Evolutionary conservation across 2,329 filamentous ascomycete species (phyloP), one percentile per base, ranked within the genome.

Genomic region (Verruconis gallopava): DNA sequence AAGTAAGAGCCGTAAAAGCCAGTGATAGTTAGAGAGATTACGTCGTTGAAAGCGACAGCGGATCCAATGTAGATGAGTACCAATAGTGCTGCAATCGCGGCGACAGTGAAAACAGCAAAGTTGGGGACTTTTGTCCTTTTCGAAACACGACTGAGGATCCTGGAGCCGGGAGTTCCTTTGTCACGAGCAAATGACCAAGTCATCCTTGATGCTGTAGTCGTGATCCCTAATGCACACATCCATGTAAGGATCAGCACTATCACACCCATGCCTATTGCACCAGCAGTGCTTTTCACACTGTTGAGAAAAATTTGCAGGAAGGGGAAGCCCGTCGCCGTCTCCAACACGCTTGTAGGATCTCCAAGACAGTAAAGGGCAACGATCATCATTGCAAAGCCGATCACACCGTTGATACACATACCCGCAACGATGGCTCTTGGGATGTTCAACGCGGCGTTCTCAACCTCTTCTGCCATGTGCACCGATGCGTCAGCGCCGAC

Each of bases 71-170:
- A 63, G 46, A 67, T 64, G 4, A 66, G 51, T 1, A 54, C 56
- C n/a, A 65, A 50, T 4, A 60, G 48, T 4, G 52, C 53, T 4
- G 73, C 72, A 0, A 75, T 71, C 1, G 70, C 71, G 0, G 78
- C 65, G 45, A 72, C 69, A 1, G 67, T 68, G 15, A 73, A 32
- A 3, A 46, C 52, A 2, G 55, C 55, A 9, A 47, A 46, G 33
- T 55, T 50, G 1, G 57, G 57, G 3, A 60, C 48, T 37, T 48
- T 48, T 3, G 53, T 53, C 18, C 50, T 46, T 2, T 47, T 37
- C 35, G 48, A 47, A n/a, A 60, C 54, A 30, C 47, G 44, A 35
- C 46, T 22, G 17, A 47, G 44, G 1, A 37, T 5, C 6, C 35
- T 15, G 17, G 37, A 42, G 20, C 18, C 21, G 2, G 45, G 45